Conservation (phyloP, 2,329 filamentous ascomycete species). For the Sporothrix euskadiensis region DNA sequence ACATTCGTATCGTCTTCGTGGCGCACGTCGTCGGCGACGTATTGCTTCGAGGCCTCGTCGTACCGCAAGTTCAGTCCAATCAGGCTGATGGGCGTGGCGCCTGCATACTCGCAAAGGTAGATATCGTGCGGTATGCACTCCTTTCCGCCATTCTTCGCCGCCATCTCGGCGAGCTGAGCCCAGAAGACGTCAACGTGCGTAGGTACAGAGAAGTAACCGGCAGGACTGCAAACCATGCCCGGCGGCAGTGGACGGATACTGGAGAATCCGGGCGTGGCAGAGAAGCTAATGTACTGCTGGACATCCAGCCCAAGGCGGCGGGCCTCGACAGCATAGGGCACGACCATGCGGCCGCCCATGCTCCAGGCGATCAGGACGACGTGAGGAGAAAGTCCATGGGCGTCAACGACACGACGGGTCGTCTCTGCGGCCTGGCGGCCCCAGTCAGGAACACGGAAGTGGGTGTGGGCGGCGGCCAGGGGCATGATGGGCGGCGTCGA, state of each 20-base stretch:
- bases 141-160: neutral
- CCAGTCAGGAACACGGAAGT: neutral
- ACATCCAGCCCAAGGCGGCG: neutral
- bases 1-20: neutral
- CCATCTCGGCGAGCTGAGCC: neutral
- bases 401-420: neutral
- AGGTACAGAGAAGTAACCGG: neutral
- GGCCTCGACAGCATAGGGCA: neutral
- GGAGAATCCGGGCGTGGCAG: neutral
- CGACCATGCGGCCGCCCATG: slow-evolving; percentile 18
- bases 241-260: neutral
- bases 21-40: neutral
- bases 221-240: neutral
- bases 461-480: neutral
- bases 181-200: neutral
- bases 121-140: neutral
- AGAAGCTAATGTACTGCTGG: neutral
- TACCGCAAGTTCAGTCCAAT: neutral
- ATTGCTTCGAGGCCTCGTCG: neutral
- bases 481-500: neutral
- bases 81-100: neutral
- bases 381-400: neutral
- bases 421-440: slow-evolving; percentile 12
- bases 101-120: neutral
- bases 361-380: slow-evolving; percentile 15